These are phyloP conservation scores for Chaetomium globosum DNA, from an alignment of 2,329 filamentous ascomycete genomes.

Conservation along the genomic window DNA sequence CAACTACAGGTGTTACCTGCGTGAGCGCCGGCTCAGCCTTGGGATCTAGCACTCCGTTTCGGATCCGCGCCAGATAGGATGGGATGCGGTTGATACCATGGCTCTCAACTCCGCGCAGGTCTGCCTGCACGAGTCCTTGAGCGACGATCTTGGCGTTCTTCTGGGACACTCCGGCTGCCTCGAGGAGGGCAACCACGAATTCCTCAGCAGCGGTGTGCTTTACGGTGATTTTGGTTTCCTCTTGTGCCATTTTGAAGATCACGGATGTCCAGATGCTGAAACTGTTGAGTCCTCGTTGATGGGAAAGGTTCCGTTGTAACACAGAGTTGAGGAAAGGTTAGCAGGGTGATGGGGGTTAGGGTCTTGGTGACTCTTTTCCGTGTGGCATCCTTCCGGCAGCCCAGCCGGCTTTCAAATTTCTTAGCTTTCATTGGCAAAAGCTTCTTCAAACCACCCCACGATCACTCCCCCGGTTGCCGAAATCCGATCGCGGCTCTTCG, in stretches of 20 bases:
- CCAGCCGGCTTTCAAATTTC: neutral
- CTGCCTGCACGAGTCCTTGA: conserved; percentile 70
- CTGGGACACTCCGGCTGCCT: conserved; percentile 61
- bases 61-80: conserved; percentile 73
- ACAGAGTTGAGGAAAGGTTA: neutral
- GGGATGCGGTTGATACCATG: conserved; percentile 79
- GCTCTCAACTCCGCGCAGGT: conserved; percentile 77
- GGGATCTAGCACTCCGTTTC: conserved; percentile 68
- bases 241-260: conserved; percentile 17
- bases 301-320: neutral
- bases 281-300: neutral
- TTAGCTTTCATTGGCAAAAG: conserved; percentile 21
- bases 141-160: conserved; percentile 65
- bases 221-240: conserved; percentile 17
- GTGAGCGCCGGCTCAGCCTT: conserved; percentile 59
- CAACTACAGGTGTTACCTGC: conserved; percentile 70
- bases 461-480: neutral
- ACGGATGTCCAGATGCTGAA: neutral
- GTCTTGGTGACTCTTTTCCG: neutral
- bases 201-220: conserved; percentile 36
- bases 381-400: neutral
- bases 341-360: neutral
- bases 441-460: conserved; percentile 19
- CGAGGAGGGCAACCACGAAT: conserved; percentile 59
- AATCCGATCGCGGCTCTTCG: neutral